A percentile compares a stretch with the other conserved stretches of the same genome.
Conservation (phyloP, 2,329 filamentous ascomycete species). For the Xylaria multiplex region DNA sequence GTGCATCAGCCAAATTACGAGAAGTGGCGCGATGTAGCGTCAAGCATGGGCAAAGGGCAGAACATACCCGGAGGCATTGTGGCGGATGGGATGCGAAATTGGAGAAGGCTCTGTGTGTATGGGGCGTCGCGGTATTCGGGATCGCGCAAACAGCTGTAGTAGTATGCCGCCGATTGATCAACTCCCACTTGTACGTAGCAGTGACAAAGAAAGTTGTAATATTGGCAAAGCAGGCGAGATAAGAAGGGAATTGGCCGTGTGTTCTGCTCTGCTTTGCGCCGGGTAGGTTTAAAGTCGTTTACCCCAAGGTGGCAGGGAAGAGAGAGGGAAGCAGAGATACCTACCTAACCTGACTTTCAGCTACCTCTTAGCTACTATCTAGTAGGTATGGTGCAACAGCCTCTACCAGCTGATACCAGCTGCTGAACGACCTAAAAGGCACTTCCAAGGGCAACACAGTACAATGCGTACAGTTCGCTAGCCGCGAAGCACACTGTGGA, state of each 20-base stretch:
- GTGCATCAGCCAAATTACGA: not conserved
- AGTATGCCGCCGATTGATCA: not conserved
- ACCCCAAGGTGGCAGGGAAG: no score
- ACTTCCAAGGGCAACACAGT: not conserved
- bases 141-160: slow-evolving; percentile 7
- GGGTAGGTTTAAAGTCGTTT: no score
- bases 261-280: no score
- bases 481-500: not conserved
- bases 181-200: not conserved
- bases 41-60: not conserved
- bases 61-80: slow-evolving; percentile 42
- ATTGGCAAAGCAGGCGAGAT: not conserved
- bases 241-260: no score
- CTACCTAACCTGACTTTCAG: no score
- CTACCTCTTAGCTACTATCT: no score
- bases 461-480: not conserved
- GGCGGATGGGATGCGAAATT: slow-evolving; percentile 3
- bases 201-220: not conserved
- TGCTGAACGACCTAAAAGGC: no score
- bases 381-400: no score
- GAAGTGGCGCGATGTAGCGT: not conserved
- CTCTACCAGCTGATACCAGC: no score
- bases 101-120: not conserved
- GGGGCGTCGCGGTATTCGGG: slow-evolving; percentile 23
- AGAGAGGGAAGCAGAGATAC: no score